These are phyloP conservation scores for Fusarium udum DNA, from an alignment of 2,329 filamentous ascomycete species.

Conservation along the genomic window DNA sequence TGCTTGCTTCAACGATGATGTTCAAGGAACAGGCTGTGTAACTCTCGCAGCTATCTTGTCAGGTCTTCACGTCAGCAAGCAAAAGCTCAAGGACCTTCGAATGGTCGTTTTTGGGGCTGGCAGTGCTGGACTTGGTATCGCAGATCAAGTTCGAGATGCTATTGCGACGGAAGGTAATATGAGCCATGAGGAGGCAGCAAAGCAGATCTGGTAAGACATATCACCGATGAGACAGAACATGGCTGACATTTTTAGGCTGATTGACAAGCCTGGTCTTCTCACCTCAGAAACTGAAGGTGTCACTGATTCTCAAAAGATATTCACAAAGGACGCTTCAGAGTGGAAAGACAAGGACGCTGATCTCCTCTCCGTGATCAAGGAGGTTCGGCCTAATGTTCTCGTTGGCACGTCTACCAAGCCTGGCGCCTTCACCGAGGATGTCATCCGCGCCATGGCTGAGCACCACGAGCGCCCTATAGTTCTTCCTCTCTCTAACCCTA, in stretches of 20 bases:
- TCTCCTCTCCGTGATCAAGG: slow-evolving; percentile 73
- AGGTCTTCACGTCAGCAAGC: slow-evolving; percentile 73
- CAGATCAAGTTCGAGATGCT: slow-evolving; percentile 83
- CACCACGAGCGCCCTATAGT: slow-evolving; percentile 78
- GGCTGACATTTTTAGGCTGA: slow-evolving; percentile 63
- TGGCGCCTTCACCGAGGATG: slow-evolving; percentile 77
- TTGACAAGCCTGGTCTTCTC: slow-evolving; percentile 84
- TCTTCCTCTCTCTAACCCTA: slow-evolving; percentile 87
- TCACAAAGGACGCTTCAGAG: slow-evolving; percentile 69
- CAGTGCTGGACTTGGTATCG: slow-evolving; percentile 85
- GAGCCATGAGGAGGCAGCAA: slow-evolving; percentile 75
- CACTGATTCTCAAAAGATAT: slow-evolving; percentile 73
- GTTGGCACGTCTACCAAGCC: slow-evolving; percentile 86
- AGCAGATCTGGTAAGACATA: slow-evolving; percentile 76
- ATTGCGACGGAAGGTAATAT: slow-evolving; percentile 75
- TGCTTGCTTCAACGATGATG: slow-evolving; percentile 90
- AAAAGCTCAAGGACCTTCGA: slow-evolving; percentile 73
- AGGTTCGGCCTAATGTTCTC: slow-evolving; percentile 80
- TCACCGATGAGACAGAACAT: not conserved
- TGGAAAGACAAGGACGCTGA: slow-evolving; percentile 68
- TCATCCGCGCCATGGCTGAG: slow-evolving; percentile 78
- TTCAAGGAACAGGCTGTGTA: slow-evolving; percentile 89
- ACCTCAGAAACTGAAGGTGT: slow-evolving; percentile 67
- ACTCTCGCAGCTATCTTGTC: slow-evolving; percentile 85
- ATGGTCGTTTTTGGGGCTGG: slow-evolving; percentile 84